Base-by-base conservation (phyloP, 2,329 filamentous ascomycete species). In the Aspergillus japonicus region DNA sequence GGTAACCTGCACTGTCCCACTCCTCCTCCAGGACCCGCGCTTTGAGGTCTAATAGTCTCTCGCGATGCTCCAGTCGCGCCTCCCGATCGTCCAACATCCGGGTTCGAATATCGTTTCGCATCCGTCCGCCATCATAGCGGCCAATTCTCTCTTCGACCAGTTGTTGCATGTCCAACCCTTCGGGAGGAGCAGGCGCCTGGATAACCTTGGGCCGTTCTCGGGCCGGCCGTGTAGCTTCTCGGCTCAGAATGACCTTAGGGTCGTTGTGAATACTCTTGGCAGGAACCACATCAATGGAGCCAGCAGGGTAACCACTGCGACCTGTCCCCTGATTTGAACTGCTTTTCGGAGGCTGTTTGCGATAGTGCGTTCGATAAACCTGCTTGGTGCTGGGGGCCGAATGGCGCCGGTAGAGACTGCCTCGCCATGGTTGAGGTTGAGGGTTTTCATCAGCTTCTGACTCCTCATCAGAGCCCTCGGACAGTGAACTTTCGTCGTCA, bases 61-160 rank as follows among this genome's bases (percentile, higher is more conserved):
- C 69, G 26, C 69, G 67, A 14, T 61, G 63, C 49, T 67, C 65
- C 55, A 72, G 56, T 19, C 64, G 57, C 42, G 68, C 66, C 54
- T 71, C 69, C 29, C 69, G 68, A 14, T 69, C 64, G 26, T 68
- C 66, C 42, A 74, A 68, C 50, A 72, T 64, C 39, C 67, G 70
- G 50, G 58, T 67, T 8, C 71, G 67, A 26, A 70, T 59, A 31
- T 72, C 69, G 57, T 71, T 63, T n/a, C 61, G 59, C 14, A 56
- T 52, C 24, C 63, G 63, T 29, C 57, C 56, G 21, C 58, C 56
- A 39, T 56, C 57, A 19, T 33, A 33, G 49, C 59, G 50, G 23
- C 62, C 61, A 14, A 21, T 31, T 16, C 42, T 33, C 26, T 55
- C 53, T 19, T 47, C 53, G 24, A 55, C 16, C n/a, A 62, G 44